These are phyloP conservation scores for Ogataea parapolymorpha DNA, from an alignment of 805 yeast species.

Conservation along the genomic window DNA sequence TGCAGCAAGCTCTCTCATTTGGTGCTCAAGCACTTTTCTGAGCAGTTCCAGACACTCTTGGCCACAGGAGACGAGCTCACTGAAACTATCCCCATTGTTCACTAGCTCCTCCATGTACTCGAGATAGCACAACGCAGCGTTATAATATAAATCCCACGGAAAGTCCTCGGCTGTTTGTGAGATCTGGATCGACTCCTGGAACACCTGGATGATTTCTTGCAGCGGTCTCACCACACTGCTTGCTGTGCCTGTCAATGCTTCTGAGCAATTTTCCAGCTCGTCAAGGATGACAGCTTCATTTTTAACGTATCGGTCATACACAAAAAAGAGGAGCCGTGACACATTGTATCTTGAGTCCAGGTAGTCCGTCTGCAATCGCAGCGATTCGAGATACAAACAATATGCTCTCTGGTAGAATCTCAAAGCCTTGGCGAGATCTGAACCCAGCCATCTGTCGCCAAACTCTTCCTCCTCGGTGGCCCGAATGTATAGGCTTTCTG, in stretches of 20 bases:
- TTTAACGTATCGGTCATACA: conserved; percentile 48
- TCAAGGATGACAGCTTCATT: conserved; percentile 42
- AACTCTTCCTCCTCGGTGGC: conserved; percentile 65
- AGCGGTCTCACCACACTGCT: conserved; percentile 41
- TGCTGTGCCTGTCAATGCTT: conserved; percentile 28
- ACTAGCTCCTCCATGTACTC: conserved; percentile 42
- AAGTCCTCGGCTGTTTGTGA: conserved; percentile 11
- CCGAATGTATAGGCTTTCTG: conserved; percentile 51
- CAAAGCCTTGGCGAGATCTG: conserved; percentile 61
- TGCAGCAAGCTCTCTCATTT: conserved; percentile 20
- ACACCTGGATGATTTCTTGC: conserved; percentile 34
- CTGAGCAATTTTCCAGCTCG: conserved; percentile 33
- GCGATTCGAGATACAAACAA: conserved; percentile 39
- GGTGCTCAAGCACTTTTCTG: conserved; percentile 27
- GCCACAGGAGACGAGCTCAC: conserved; percentile 21
- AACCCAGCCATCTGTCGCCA: conserved; percentile 72
- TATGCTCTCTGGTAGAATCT: conserved; percentile 63
- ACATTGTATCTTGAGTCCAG: conserved; percentile 58
- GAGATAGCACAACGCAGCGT: conserved; percentile 44
- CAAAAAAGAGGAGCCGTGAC: conserved; percentile 55
- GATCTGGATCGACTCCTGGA: conserved; percentile 36
- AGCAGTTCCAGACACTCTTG: conserved; percentile 24
- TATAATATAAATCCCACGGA: conserved; percentile 45
- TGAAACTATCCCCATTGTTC: conserved; percentile 16
- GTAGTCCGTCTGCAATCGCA: conserved; percentile 22